A percentile compares a stretch with the other conserved stretches of the same genome.
Conservation (phyloP, 2,329 filamentous ascomycete species). For the Diatrype stigma region DNA sequence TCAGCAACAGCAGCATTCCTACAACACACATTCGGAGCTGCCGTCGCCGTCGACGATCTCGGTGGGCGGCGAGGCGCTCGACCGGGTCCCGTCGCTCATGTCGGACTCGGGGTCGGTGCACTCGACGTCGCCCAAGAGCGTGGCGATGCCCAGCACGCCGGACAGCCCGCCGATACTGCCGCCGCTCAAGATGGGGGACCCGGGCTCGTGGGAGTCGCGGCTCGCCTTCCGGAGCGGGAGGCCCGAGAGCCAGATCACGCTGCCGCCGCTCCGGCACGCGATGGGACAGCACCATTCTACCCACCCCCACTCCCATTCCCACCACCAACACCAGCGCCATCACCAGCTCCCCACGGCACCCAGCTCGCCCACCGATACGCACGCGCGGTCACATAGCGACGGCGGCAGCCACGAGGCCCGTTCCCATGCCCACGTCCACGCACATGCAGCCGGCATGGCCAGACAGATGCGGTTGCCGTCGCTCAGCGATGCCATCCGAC, state of each 20-base stretch:
- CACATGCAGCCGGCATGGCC: background rate
- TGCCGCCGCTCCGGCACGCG: conserved; percentile 27
- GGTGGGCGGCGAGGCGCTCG: conserved; percentile 52
- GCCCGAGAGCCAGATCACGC: conserved; percentile 6
- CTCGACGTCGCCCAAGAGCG: conserved; percentile 51
- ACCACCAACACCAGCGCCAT: background rate
- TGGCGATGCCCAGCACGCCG: conserved; percentile 32
- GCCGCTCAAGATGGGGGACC: conserved; percentile 17
- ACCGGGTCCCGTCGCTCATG: conserved; percentile 63
- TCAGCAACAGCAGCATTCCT: conserved; percentile 12
- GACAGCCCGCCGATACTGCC: conserved; percentile 34
- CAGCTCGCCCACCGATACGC: conserved; percentile 24
- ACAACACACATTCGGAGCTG: conserved; percentile 18
- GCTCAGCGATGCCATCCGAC: background rate
- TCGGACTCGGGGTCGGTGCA: conserved; percentile 65
- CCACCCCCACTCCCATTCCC: too few species aligned
- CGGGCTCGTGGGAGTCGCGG: conserved; percentile 5
- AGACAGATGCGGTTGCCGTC: background rate
- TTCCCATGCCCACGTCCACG: too few species aligned
- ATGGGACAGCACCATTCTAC: conserved; percentile 4
- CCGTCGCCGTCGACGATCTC: conserved; percentile 30
- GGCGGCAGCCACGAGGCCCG: too few species aligned
- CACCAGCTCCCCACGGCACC: conserved; percentile 30
- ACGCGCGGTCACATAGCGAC: background rate
- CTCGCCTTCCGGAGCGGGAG: background rate